Evolutionary conservation across 441 rosid genomes (phyloP), one percentile per base, ranked within the genome.

Genomic region (Sinapis alba): DNA sequence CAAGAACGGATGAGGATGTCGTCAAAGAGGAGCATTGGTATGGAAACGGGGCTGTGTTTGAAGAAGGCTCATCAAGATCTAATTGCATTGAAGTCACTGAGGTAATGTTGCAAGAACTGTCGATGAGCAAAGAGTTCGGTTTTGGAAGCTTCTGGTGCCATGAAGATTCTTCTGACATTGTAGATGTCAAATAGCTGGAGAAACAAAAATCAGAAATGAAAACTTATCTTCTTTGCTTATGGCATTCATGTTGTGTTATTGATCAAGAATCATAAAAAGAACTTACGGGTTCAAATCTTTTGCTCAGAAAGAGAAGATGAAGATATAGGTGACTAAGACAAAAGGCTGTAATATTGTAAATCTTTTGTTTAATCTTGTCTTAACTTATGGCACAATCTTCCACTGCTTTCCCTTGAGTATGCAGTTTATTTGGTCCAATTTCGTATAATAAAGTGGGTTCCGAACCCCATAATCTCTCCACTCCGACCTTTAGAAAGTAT

Each of bases 101-200:
- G 78, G 76, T 41, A 74, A 87, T 79, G 67, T 69, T 91, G 71
- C 84, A 83, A 68, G 96, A 87, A 51, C 72, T 86, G 30, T 85
- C 82, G 1, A 57, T 59, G 59, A 86, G 79, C 60, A 90, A 92
- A 59, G 82, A 82, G 84, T 83, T 90, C 74, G 86, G 84, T 66
- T 91, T 93, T 73, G 98, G 96, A 79, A 89, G 96, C 87, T 93
- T 91, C 80, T 88, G 97, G 98, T 84, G 85, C 12, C 74, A 88
- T 21, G 74, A 74, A 38, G 77, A 65, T 41, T 60, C 73, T 61
- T 38, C 74, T 61, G 73, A 61, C 30, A 36, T 26, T 71, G 7
- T 57, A 8, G 8, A 62, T 63, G 32, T 43, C 76, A 65, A 64
- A 57, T 70, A 64, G 45, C 9, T 3, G 7, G 45, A 13, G 7